Conservation (phyloP, 2,329 filamentous ascomycete genomes). For the Neofusicoccum kwambonambiense region DNA sequence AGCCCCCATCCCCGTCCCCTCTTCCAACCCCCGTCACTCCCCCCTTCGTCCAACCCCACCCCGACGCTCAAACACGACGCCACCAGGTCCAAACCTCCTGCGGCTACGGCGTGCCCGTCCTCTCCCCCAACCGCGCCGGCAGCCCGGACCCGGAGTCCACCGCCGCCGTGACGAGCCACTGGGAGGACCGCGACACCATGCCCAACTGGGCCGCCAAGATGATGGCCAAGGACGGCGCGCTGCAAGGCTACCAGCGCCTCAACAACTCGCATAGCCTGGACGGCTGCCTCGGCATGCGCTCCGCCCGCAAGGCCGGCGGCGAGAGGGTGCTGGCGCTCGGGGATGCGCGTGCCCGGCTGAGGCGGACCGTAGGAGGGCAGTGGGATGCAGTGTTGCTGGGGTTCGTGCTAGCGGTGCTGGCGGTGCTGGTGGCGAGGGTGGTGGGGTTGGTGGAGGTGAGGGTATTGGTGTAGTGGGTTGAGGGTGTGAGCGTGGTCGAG, state of each 20-base stretch:
- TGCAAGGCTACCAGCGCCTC: slow-evolving; percentile 56
- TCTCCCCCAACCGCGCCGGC: slow-evolving; percentile 35
- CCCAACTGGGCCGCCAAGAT: slow-evolving; percentile 52
- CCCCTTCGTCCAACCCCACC: background rate
- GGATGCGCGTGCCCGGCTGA: slow-evolving; percentile 28
- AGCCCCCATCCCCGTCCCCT: too few species aligned
- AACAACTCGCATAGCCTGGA: slow-evolving; percentile 60
- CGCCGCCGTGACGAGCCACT: slow-evolving; percentile 21
- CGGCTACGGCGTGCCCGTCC: slow-evolving; percentile 62
- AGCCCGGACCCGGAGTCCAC: slow-evolving; percentile 5
- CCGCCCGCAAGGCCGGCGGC: slow-evolving; percentile 48
- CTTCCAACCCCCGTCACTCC: too few species aligned
- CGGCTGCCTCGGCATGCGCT: slow-evolving; percentile 57
- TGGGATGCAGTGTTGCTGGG: slow-evolving; percentile 27
- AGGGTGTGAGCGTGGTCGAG: background rate
- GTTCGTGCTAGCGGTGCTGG: slow-evolving; percentile 18
- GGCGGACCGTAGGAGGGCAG: slow-evolving; percentile 18
- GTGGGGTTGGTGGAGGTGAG: background rate
- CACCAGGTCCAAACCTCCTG: slow-evolving; percentile 61
- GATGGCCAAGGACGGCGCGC: slow-evolving; percentile 44
- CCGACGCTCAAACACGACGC: background rate
- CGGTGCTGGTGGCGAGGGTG: background rate
- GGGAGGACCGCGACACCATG: slow-evolving; percentile 55
- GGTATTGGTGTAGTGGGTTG: background rate
- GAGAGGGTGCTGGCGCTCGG: slow-evolving; percentile 47